Evolutionary conservation across 2,329 filamentous ascomycete species (phyloP).

Genomic region (Stylonectria norvegica): DNA sequence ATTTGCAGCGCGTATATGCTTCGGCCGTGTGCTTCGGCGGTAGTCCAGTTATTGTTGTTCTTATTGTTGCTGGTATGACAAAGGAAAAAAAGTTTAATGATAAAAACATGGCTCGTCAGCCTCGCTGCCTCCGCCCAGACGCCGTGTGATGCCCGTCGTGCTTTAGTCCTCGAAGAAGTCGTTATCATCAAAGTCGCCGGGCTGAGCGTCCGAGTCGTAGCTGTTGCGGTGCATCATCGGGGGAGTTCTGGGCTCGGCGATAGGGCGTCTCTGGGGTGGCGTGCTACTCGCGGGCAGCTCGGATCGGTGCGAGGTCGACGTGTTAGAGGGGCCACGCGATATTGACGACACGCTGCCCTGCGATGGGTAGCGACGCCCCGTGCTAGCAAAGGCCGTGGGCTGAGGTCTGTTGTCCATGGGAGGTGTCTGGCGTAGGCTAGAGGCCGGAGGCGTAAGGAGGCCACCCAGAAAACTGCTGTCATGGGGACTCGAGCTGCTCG

Average conservation of each 20-base stretch:
- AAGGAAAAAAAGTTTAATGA: conserved; percentile 26
- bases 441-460: conserved; percentile 84
- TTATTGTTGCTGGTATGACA: too few species aligned
- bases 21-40: conserved; percentile 23
- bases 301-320: conserved; percentile 21
- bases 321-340: conserved; percentile 29
- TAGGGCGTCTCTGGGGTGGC: conserved; percentile 38
- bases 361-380: conserved; percentile 55
- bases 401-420: conserved; percentile 42
- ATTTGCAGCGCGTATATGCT: conserved; percentile 21
- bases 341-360: conserved; percentile 33
- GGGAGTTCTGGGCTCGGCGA: conserved; percentile 51
- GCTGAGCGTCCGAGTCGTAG: conserved; percentile 60
- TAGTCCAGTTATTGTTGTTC: conserved; percentile 18
- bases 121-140: background rate
- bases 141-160: background rate
- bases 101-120: background rate
- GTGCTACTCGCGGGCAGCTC: conserved; percentile 26
- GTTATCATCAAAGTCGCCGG: conserved; percentile 57
- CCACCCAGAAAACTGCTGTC: conserved; percentile 67
- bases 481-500: conserved; percentile 48
- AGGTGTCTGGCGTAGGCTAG: conserved; percentile 62
- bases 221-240: conserved; percentile 57
- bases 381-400: conserved; percentile 59
- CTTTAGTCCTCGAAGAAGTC: conserved; percentile 52